phyloP scores from a whole-genome alignment of 441 rosid species.

The Corymbia calophylla region DNA sequence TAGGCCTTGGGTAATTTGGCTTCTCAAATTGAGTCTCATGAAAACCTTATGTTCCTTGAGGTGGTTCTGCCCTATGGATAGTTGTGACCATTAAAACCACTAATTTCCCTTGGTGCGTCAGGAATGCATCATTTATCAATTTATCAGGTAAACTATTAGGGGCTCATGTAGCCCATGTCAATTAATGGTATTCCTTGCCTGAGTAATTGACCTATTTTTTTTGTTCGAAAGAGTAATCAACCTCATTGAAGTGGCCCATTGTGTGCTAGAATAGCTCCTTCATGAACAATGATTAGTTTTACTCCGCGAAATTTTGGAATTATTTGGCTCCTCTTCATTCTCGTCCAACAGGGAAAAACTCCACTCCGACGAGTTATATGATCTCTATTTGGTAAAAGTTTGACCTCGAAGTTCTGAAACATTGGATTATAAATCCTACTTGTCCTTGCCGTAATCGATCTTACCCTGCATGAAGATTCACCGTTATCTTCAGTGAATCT shows the following conservation, averaged over 20 bases:
- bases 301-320: background rate
- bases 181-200: background rate
- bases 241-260: background rate
- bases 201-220: background rate
- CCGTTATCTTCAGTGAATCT: background rate
- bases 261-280: background rate
- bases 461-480: background rate
- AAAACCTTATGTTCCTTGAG: background rate
- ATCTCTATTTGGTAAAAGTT: background rate
- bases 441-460: background rate
- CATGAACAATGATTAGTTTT: background rate
- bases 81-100: background rate
- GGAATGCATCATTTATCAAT: background rate
- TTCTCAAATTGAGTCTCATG: background rate
- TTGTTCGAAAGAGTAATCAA: background rate
- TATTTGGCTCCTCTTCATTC: background rate
- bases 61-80: background rate
- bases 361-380: background rate
- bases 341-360: background rate
- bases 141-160: background rate
- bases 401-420: background rate
- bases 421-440: background rate
- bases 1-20: background rate
- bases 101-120: accelerated
- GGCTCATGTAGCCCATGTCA: background rate